Percentiles rank a stretch among this genome's conserved stretches.
Conservation (phyloP, 805 yeast genomes). For the Yamadazyma insecticola region DNA sequence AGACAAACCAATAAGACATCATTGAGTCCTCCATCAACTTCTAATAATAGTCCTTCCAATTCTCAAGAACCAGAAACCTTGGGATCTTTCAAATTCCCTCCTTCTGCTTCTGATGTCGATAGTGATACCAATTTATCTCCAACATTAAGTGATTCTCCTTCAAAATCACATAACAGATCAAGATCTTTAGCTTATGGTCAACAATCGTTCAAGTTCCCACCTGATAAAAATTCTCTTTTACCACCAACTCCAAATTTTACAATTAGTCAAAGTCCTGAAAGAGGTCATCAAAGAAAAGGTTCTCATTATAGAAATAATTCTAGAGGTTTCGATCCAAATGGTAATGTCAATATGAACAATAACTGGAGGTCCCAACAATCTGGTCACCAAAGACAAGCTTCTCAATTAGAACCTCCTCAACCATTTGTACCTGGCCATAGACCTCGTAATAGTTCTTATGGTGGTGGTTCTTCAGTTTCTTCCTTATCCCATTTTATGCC, state of each 20-base stretch:
- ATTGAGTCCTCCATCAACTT: conserved; percentile 23
- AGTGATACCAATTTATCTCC: conserved; percentile 8
- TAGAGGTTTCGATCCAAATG: conserved; percentile 34
- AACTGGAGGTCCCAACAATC: conserved; percentile 63
- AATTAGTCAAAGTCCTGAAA: conserved; percentile 35
- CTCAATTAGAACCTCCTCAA: conserved; percentile 35
- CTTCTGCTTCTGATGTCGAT: conserved; percentile 22
- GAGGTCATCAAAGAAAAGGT: conserved; percentile 35
- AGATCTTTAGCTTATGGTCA: conserved; percentile 42
- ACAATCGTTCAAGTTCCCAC: conserved; percentile 60
- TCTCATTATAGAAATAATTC: conserved; percentile 38
- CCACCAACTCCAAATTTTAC: conserved; percentile 55
- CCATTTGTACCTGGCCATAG: conserved; percentile 76
- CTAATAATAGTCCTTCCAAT: conserved; percentile 9
- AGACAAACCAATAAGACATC: conserved; percentile 42
- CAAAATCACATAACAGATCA: conserved; percentile 29
- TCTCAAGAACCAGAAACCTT: conserved; percentile 8
- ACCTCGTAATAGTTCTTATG: conserved; percentile 62
- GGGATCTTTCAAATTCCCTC: conserved; percentile 55
- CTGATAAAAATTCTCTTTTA: conserved; percentile 31
- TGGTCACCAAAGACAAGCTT: conserved; percentile 15
- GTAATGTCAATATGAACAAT: conserved; percentile 38
- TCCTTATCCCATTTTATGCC: conserved; percentile 37
- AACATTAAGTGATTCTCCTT: conserved; percentile 9
- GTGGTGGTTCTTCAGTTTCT: conserved; percentile 50